These are phyloP conservation scores for Pichia sp. DNA, from an alignment of 1,139 yeast genomes.

Conservation along the genomic window DNA sequence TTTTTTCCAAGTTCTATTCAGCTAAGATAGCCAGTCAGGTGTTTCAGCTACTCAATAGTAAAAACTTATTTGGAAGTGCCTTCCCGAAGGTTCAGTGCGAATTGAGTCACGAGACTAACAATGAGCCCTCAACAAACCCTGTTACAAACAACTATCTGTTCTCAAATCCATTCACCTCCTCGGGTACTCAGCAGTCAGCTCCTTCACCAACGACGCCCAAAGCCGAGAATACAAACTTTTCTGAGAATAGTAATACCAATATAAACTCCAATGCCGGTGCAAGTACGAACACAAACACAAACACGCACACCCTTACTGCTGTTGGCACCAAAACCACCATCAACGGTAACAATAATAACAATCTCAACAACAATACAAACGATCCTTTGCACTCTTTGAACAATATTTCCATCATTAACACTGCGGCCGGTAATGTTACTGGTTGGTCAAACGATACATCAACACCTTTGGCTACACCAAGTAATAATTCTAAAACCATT, in stretches of 20 bases:
- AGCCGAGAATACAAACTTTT: too few relatives aligned
- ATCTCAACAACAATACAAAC: conserved; percentile 9
- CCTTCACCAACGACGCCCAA: too few relatives aligned
- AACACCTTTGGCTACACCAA: too few relatives aligned
- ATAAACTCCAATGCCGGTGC: neutral
- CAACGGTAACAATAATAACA: conserved; percentile 9
- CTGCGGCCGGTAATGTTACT: too few relatives aligned
- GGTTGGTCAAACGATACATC: too few relatives aligned
- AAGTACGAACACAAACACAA: neutral
- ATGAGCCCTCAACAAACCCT: neutral
- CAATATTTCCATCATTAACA: too few relatives aligned
- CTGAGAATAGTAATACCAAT: neutral
- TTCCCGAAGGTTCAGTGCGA: conserved; percentile 39
- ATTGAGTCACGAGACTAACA: conserved; percentile 2
- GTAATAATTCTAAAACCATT: too few relatives aligned
- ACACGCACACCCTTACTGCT: neutral
- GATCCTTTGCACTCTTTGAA: too few relatives aligned
- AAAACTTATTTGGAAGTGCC: conserved; percentile 55
- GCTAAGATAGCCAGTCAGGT: conserved; percentile 63
- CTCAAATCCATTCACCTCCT: conserved; percentile 7
- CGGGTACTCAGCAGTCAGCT: neutral
- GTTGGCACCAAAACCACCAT: conserved; percentile 11
- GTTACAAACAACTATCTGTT: conserved; percentile 4
- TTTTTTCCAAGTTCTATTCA: conserved; percentile 61
- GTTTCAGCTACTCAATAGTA: conserved; percentile 61